phyloP scores from a whole-genome alignment of 495 filamentous ascomycete genomes.

The Hypomontagnella monticulosa region DNA sequence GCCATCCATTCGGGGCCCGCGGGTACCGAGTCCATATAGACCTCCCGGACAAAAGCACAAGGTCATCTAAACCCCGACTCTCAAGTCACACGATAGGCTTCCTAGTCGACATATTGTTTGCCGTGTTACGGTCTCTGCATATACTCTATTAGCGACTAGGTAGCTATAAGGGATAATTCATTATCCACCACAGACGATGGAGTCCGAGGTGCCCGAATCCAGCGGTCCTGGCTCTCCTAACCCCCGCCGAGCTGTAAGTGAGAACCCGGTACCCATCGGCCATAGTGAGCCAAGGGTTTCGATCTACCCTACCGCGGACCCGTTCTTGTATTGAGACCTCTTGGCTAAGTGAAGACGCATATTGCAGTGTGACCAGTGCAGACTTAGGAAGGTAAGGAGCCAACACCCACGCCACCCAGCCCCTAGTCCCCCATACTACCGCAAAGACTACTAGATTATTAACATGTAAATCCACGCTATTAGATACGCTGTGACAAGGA shows the following conservation, averaged over 20 bases:
- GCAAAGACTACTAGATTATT: conserved; percentile 14
- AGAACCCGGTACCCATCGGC: conserved; percentile 21
- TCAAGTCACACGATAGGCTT: background rate
- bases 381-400: conserved; percentile 61
- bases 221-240: conserved; percentile 19
- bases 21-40: conserved; percentile 24
- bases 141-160: background rate
- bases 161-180: background rate
- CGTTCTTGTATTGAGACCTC: conserved; percentile 36
- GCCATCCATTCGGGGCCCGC: conserved; percentile 18
- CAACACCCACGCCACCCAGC: conserved; percentile 38
- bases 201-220: conserved; percentile 25
- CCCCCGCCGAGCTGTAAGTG: conserved; percentile 42
- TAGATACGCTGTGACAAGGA: conserved; percentile 76
- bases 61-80: conserved; percentile 21
- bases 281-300: background rate
- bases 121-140: background rate
- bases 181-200: conserved; percentile 15
- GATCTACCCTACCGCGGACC: background rate
- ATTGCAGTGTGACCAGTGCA: conserved; percentile 51
- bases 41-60: conserved; percentile 3
- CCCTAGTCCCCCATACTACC: conserved; percentile 48
- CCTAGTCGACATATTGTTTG: background rate
- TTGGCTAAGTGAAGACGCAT: conserved; percentile 26
- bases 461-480: conserved; percentile 37